Evolutionary conservation across 345 rosid species (phyloP).

Genomic region (Lepidium africanum): DNA sequence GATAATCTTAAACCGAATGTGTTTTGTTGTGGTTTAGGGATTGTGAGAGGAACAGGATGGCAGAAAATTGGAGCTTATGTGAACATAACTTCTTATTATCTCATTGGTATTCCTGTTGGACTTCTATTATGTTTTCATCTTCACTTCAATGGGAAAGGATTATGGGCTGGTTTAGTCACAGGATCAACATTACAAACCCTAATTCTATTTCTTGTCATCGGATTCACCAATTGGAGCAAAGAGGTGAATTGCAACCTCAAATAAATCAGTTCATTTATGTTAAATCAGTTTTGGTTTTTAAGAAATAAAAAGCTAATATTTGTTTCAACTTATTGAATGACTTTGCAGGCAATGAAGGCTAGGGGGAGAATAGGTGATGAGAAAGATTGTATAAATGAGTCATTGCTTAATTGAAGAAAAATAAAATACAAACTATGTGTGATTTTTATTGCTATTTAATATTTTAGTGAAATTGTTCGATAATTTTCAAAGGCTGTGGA

Average conservation of each 20-base stretch:
- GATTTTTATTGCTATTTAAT: neutral
- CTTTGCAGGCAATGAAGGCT: constrained; percentile 36
- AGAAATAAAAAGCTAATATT: neutral
- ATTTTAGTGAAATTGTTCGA: neutral
- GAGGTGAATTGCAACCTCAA: constrained; percentile 31
- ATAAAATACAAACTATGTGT: neutral
- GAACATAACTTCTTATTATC: constrained; percentile 50
- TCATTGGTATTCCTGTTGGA: constrained; percentile 47
- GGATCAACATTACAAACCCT: constrained; percentile 46
- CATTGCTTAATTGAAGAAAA: neutral
- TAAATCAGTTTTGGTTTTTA: neutral
- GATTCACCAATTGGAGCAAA: constrained; percentile 46
- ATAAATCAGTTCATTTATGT: neutral
- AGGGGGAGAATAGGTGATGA: constrained; percentile 34
- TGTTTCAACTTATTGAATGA: neutral
- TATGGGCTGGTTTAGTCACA: constrained; percentile 45
- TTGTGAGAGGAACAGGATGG: constrained; percentile 71
- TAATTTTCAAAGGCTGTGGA: neutral
- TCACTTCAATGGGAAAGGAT: constrained; percentile 44
- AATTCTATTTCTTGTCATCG: constrained; percentile 34
- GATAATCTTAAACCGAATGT: neutral
- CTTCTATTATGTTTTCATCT: constrained; percentile 36
- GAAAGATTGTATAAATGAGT: constrained; percentile 4
- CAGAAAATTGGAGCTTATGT: constrained; percentile 55
- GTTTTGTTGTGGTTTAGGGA: constrained; percentile 27